Evolutionary conservation across 441 rosid genomes (phyloP), one percentile per base, ranked within the genome.

Genomic region (Macaranga tanarius): DNA sequence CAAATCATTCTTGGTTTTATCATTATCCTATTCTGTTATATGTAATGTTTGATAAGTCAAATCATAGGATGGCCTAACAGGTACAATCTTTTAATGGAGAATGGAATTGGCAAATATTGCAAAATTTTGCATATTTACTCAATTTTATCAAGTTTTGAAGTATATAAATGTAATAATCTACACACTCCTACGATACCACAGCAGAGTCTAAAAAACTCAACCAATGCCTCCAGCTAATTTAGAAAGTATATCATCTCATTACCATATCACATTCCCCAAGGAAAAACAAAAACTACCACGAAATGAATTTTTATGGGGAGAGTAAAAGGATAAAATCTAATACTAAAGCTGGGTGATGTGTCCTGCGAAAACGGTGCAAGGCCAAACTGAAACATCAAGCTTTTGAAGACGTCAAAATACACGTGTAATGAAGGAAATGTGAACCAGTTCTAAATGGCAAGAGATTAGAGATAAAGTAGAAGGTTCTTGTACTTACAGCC

Each of bases 401-500:
- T 4, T 61, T 31, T 17, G 15, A 22, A 28, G 67, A 60, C 5
- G 6, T 7, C 13, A 44, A 45, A 25, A 17, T 20, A 45, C 19
- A 20, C 17, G 55, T 13, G 17, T 19, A 54, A 2, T 12, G 13
- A 8, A 4, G 23, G 19, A 19, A 10, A 56, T 70, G 28, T 55
- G 50, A 56, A 45, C 4, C 23, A 5, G 22, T 40, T 40, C 52
- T 4, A 50, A 57, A 57, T 48, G 7, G 55, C 1, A 47, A 70
- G 38, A 59, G 17, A 17, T n/a, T 13, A 70, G 38, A 59, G 17
- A 17, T n/a, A 19, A 60, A 42, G 47, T 23, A 22, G 10, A 44
- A 56, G 66, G 17, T 31, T 34, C 16, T 22, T 45, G 61, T 78
- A 88, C 97, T 89, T 85, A 92, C 99, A 70, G 93, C 96, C 76